These are phyloP conservation scores for Xylaria sp. DNA, from an alignment of 2,329 filamentous ascomycete genomes.

Conservation along the genomic window DNA sequence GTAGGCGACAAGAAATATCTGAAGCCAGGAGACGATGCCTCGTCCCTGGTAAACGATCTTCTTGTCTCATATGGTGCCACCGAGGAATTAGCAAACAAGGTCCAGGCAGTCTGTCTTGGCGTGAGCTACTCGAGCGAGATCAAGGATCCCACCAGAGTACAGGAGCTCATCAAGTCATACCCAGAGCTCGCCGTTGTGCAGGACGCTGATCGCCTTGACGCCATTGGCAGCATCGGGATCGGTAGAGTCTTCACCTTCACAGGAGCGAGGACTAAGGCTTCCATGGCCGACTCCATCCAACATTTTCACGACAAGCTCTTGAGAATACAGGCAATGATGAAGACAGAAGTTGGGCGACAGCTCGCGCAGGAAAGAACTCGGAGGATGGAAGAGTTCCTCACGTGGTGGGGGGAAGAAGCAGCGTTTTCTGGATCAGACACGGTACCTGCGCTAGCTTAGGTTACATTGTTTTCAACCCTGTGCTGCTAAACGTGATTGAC, in stretches of 20 bases:
- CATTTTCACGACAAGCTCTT: slow-evolving; percentile 84
- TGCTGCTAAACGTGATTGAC: neutral
- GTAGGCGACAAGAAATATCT: slow-evolving; percentile 88
- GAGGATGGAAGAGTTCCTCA: slow-evolving; percentile 62
- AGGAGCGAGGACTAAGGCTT: slow-evolving; percentile 65
- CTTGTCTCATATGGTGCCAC: slow-evolving; percentile 67
- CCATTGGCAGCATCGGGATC: slow-evolving; percentile 86
- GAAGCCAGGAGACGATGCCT: slow-evolving; percentile 63
- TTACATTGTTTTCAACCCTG: neutral
- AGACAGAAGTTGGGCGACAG: slow-evolving; percentile 65
- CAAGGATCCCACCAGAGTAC: slow-evolving; percentile 69
- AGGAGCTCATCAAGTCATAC: slow-evolving; percentile 68
- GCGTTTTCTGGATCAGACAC: slow-evolving; percentile 37
- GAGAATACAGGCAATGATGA: slow-evolving; percentile 71
- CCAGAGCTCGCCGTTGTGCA: slow-evolving; percentile 88
- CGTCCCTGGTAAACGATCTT: slow-evolving; percentile 64
- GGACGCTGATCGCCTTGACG: slow-evolving; percentile 92
- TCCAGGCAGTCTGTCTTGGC: slow-evolving; percentile 77
- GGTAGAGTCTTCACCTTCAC: slow-evolving; percentile 81
- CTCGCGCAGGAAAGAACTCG: slow-evolving; percentile 65
- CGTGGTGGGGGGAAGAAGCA: slow-evolving; percentile 68
- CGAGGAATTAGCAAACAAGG: slow-evolving; percentile 66
- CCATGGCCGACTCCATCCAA: slow-evolving; percentile 72
- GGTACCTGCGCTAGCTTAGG: slow-evolving; percentile 40
- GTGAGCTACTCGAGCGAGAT: slow-evolving; percentile 83